Conservation (phyloP, 805 yeast species). For the Nakazawaea populi region DNA sequence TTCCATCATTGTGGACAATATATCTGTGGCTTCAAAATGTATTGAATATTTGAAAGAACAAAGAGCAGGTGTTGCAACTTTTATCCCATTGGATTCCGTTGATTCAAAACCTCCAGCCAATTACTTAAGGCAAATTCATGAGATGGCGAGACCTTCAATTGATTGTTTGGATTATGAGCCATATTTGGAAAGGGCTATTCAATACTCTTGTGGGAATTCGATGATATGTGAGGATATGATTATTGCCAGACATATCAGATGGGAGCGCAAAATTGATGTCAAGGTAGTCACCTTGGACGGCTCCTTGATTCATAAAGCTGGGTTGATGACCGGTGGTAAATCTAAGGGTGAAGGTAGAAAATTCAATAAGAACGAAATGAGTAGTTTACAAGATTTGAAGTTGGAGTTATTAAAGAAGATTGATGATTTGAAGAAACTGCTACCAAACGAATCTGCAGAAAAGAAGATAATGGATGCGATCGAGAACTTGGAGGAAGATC, state of each 20-base stretch:
- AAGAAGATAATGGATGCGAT: conserved; percentile 54
- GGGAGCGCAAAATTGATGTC: conserved; percentile 52
- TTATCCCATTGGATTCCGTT: conserved; percentile 83
- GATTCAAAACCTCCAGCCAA: conserved; percentile 48
- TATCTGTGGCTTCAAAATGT: conserved; percentile 66
- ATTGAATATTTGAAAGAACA: conserved; percentile 79
- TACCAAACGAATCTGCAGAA: conserved; percentile 51
- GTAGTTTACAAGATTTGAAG: conserved; percentile 42
- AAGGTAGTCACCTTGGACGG: conserved; percentile 83
- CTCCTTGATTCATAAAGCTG: conserved; percentile 75
- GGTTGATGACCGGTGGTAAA: conserved; percentile 89
- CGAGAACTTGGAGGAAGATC: conserved; percentile 31
- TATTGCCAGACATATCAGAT: conserved; percentile 65
- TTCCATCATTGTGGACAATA: conserved; percentile 77
- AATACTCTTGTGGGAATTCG: conserved; percentile 74
- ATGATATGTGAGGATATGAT: conserved; percentile 68
- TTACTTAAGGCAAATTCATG: conserved; percentile 46
- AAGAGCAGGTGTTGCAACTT: conserved; percentile 77
- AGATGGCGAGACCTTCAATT: conserved; percentile 56
- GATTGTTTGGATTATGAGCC: conserved; percentile 73
- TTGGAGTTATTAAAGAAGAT: conserved; percentile 42
- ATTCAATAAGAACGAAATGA: conserved; percentile 73
- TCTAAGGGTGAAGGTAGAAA: conserved; percentile 42
- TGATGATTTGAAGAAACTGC: conserved; percentile 34
- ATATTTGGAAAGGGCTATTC: conserved; percentile 67